Evolutionary conservation across 805 yeast species (phyloP), one percentile per base, ranked within the genome.

Genomic region (Pichia ethanolica): DNA sequence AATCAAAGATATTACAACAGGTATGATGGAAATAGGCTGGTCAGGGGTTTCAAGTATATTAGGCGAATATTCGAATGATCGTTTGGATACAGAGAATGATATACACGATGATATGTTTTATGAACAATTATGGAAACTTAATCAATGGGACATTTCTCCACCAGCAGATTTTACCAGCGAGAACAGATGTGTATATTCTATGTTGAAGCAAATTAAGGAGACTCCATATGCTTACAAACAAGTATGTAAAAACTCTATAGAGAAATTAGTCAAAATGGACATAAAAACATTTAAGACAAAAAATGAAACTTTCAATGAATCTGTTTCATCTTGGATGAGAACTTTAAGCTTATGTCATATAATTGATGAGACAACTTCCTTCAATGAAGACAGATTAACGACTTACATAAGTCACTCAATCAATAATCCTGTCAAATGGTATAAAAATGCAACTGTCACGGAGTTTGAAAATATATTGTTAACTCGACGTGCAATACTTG

Each of bases 41-140:
- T 66, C 61, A 2, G 87, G 89, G 0, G 56, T 83, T 1, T 74
- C 90, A 0, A 71, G 69, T 35, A 54, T 78, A 13, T 35, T 65
- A 20, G 54, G 48, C n/a, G 63, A 58, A 27, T 54, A 54, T 35
- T 42, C 42, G 9, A 37, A 34, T 11, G 57, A 46, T 11, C 35
- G 37, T n/a, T 20, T 34, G 5, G 27, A 12, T 13, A 39, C 43
- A 4, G 32, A 32, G 9, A 14, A 5, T 3, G 42, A 38, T 8
- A 25, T 14, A 3, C n/a, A 28, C 8, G 46, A 53, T 2, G 61
- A 59, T 26, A 62, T 63, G 27, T 50, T 65, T 1, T 85, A 74
- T 60, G 80, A 77, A 50, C 82, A 89, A 79, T 77, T 82, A 1
- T 83, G 96, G 89, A 85, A 85, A 59, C 64, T 90, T 39, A 77